phyloP scores from a whole-genome alignment of 495 filamentous ascomycete genomes.

The Penicillium paxilli region DNA sequence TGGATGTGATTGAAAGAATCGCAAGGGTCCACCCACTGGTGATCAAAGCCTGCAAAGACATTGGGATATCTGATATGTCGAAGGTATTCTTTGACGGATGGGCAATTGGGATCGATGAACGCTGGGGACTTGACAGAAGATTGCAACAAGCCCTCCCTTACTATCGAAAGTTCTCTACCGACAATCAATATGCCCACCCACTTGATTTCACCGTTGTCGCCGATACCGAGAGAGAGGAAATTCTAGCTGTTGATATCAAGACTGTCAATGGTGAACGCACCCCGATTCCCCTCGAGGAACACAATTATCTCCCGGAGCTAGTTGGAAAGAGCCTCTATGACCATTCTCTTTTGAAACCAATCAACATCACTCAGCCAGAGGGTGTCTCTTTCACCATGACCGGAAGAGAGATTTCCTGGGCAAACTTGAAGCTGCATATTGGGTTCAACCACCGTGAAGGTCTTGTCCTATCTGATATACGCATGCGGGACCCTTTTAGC shows the following conservation, averaged over 20 bases:
- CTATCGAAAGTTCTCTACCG: slow-evolving; percentile 46
- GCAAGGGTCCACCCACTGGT: slow-evolving; percentile 74
- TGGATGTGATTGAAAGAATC: slow-evolving; percentile 77
- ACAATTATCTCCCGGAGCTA: slow-evolving; percentile 49
- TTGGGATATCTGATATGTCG: slow-evolving; percentile 83
- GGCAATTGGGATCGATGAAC: slow-evolving; percentile 41
- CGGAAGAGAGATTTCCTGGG: slow-evolving; percentile 38
- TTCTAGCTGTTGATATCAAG: slow-evolving; percentile 87
- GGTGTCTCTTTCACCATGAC: slow-evolving; percentile 39
- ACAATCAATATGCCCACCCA: slow-evolving; percentile 42
- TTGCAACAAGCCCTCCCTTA: slow-evolving; percentile 41
- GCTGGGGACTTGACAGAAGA: slow-evolving; percentile 38
- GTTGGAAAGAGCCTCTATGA: slow-evolving; percentile 30
- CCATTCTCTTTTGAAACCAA: slow-evolving; percentile 37
- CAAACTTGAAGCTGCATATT: slow-evolving; percentile 47
- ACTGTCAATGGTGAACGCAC: slow-evolving; percentile 71
- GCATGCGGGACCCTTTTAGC: slow-evolving; percentile 73
- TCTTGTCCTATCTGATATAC: slow-evolving; percentile 87
- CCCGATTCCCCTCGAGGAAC: slow-evolving; percentile 52
- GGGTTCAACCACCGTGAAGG: slow-evolving; percentile 94
- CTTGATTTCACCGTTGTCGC: slow-evolving; percentile 36
- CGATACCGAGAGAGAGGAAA: slow-evolving; percentile 84
- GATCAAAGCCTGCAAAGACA: slow-evolving; percentile 79
- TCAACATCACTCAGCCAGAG: slow-evolving; percentile 39
- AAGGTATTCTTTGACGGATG: slow-evolving; percentile 77